These are phyloP conservation scores for Cytospora mali DNA, from an alignment of 2,329 filamentous ascomycete genomes.

Conservation along the genomic window DNA sequence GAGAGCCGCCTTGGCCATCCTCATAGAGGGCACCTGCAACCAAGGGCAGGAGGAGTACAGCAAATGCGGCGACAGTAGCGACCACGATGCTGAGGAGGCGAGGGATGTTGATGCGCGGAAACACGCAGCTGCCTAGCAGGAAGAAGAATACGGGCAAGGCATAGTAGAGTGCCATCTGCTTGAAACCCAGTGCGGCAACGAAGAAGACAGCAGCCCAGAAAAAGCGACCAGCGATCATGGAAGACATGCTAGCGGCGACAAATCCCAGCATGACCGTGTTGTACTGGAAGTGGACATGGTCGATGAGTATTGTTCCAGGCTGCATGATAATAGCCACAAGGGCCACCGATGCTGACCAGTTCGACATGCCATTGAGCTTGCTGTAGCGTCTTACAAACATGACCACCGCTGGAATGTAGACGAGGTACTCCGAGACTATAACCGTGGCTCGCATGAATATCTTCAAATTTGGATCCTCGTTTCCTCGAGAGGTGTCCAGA, in stretches of 20 bases:
- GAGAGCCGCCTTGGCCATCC: conserved; percentile 62
- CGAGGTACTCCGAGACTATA: conserved; percentile 84
- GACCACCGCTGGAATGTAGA: conserved; percentile 83
- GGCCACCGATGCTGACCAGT: conserved; percentile 82
- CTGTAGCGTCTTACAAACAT: conserved; percentile 84
- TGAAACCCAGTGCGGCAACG: conserved; percentile 91
- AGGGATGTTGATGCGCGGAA: conserved; percentile 66
- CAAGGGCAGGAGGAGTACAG: conserved; percentile 74
- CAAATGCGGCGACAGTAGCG: conserved; percentile 73
- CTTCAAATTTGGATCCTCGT: conserved; percentile 79
- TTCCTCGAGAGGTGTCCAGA: conserved; percentile 78
- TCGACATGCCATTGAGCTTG: conserved; percentile 72
- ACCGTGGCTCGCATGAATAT: conserved; percentile 96
- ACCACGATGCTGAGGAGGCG: conserved; percentile 76
- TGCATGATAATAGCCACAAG: conserved; percentile 91
- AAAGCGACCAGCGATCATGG: conserved; percentile 80
- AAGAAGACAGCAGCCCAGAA: conserved; percentile 94
- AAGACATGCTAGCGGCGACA: conserved; percentile 82
- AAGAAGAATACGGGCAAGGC: conserved; percentile 92
- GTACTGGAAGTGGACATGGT: conserved; percentile 97
- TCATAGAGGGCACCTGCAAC: conserved; percentile 73
- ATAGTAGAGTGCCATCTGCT: conserved; percentile 99
- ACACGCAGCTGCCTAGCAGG: conserved; percentile 83
- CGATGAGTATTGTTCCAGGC: conserved; percentile 85
- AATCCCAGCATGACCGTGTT: conserved; percentile 98